A percentile compares a stretch with the other conserved stretches of the same genome.
phyloP scores from a whole-genome alignment of 2,329 filamentous ascomycete species.

The Plectosphaerella cucumerina region DNA sequence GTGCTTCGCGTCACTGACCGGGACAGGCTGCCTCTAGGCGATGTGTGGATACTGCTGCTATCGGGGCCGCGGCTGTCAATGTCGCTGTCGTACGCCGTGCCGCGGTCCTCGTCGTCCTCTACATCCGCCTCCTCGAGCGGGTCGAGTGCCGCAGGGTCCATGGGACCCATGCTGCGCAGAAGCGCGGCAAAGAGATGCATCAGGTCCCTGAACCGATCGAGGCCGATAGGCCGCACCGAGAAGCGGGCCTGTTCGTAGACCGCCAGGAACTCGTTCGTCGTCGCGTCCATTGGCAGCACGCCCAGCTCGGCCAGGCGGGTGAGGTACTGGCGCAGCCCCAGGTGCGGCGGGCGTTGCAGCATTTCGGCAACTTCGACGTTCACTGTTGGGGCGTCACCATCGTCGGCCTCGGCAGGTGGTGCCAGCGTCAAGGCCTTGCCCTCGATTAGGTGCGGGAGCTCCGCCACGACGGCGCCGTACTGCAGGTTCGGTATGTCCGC shows the following conservation, averaged over 20 bases:
- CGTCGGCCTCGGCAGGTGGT: conserved; percentile 45
- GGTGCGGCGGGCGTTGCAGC: conserved; percentile 64
- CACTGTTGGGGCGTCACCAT: conserved; percentile 39
- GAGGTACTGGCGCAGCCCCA: conserved; percentile 78
- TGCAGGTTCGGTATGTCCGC: conserved; percentile 75
- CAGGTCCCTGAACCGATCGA: conserved; percentile 67
- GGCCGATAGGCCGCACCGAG: conserved; percentile 63
- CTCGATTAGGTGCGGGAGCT: conserved; percentile 87
- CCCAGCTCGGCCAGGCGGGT: conserved; percentile 63
- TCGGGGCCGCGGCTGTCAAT: conserved; percentile 42
- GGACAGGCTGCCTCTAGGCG: conserved; percentile 26
- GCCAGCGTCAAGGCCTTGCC: conserved; percentile 87
- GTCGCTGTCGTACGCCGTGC: conserved; percentile 31
- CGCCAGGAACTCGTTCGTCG: conserved; percentile 61
- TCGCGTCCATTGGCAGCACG: conserved; percentile 44
- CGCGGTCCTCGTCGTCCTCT: conserved; percentile 18
- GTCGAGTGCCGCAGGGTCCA: conserved; percentile 51
- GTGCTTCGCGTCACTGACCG: conserved; percentile 24
- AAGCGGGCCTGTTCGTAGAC: conserved; percentile 85
- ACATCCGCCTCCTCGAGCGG: conserved; percentile 19
- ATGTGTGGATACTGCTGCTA: conserved; percentile 33
- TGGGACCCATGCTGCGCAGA: conserved; percentile 67
- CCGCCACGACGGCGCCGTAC: conserved; percentile 74
- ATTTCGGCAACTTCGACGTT: conserved; percentile 66
- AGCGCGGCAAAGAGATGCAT: conserved; percentile 85